Evolutionary conservation across 331 rosid species (phyloP).

Genomic region (Cydonia oblonga): DNA sequence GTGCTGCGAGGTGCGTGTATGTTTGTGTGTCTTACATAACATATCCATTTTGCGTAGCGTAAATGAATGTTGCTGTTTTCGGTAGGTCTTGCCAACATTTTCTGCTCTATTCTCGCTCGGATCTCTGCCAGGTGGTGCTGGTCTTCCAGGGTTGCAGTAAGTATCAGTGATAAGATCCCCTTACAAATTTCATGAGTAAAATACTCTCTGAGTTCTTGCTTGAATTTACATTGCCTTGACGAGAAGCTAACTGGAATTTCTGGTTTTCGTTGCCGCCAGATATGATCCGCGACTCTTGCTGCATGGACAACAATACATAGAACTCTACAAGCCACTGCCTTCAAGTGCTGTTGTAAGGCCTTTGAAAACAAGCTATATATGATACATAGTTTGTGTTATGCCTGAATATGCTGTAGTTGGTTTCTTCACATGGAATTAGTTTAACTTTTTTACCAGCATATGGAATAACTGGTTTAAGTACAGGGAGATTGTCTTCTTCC

Average conservation of each 20-base stretch:
- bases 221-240: not conserved
- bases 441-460: not conserved
- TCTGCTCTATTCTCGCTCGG: constrained; percentile 40
- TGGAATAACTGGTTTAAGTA: not conserved
- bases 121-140: constrained; percentile 14
- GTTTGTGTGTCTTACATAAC: not conserved
- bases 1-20: not conserved
- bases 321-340: constrained; percentile 74
- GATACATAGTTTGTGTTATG: not conserved
- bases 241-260: not conserved
- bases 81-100: constrained; percentile 83
- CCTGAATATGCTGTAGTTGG: not conserved
- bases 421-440: not conserved
- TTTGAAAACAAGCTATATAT: constrained; percentile 14
- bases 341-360: constrained; percentile 59
- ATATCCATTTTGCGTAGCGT: not conserved
- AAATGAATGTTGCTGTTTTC: not conserved
- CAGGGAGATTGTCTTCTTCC: not conserved
- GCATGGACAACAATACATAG: constrained; percentile 94
- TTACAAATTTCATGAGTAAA: not conserved
- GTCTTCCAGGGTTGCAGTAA: constrained; percentile 72
- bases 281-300: constrained; percentile 78
- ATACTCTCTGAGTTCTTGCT: not conserved
- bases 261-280: constrained; percentile 30
- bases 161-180: constrained; percentile 19